Conservation (phyloP, 2,329 filamentous ascomycete genomes). For the Monilinia fructigena region DNA sequence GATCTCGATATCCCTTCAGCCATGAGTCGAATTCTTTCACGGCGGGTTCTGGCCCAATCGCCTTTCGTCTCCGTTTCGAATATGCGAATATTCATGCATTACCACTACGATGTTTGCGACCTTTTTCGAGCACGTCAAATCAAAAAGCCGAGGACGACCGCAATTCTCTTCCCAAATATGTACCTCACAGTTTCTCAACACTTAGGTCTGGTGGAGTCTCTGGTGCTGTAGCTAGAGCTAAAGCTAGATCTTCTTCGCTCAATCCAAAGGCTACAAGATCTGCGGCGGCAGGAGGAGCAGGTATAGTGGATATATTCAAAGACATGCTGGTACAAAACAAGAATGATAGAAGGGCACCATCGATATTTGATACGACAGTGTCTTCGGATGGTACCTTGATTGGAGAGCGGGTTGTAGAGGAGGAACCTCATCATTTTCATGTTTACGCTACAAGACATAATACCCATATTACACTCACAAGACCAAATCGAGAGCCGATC, state of each 20-base stretch:
- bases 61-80: constrained; percentile 28
- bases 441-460: constrained; percentile 90
- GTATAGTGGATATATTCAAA: constrained; percentile 4
- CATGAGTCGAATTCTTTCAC: constrained; percentile 38
- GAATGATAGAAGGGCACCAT: not conserved
- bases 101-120: constrained; percentile 32
- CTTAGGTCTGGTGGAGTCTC: not conserved
- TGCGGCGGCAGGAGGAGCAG: not conserved
- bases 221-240: not conserved
- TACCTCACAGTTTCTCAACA: not conserved
- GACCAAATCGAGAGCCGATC: constrained; percentile 75
- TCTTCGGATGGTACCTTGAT: constrained; percentile 30
- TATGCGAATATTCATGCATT: constrained; percentile 19
- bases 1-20: constrained; percentile 21
- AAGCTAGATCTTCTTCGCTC: constrained; percentile 3
- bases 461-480: constrained; percentile 86
- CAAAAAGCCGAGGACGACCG: constrained; percentile 30
- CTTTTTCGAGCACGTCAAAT: constrained; percentile 41
- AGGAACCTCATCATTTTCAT: constrained; percentile 79
- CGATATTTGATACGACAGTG: not conserved
- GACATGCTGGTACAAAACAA: constrained; percentile 1
- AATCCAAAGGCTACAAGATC: constrained; percentile 18
- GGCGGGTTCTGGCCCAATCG: constrained; percentile 37
- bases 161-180: constrained; percentile 10
- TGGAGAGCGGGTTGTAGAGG: constrained; percentile 39